Evolutionary conservation across 78 protist species (phyloP).

Genomic region (Dictyostelium firmibasis): DNA sequence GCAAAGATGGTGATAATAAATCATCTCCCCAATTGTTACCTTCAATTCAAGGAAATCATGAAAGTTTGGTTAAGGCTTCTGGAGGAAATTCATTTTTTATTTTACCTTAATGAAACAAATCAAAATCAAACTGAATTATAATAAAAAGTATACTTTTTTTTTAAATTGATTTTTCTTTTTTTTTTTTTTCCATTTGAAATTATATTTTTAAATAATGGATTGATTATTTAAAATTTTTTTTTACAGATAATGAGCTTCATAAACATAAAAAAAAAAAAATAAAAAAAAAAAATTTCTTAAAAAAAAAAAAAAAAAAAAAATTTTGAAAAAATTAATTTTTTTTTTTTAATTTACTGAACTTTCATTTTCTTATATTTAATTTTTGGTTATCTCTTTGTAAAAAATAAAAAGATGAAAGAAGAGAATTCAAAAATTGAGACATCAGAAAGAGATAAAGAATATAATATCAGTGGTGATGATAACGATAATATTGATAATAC

Average conservation of each 20-base stretch:
- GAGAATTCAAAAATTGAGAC: neutral
- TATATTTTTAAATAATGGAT: too few relatives aligned
- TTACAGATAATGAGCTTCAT: too few relatives aligned
- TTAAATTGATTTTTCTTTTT: neutral
- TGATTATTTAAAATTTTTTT: too few relatives aligned
- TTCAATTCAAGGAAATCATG: neutral
- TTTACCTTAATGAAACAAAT: neutral
- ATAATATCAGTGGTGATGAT: too few relatives aligned
- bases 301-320: too few relatives aligned
- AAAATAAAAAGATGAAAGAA: neutral
- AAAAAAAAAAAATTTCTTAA: too few relatives aligned
- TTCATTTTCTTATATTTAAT: too few relatives aligned
- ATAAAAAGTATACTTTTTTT: neutral
- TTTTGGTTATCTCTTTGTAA: too few relatives aligned
- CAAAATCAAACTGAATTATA: neutral
- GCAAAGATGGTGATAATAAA: slow-evolving; percentile 53
- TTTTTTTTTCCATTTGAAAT: neutral
- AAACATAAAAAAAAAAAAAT: too few relatives aligned
- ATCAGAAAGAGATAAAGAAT: neutral
- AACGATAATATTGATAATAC: neutral
- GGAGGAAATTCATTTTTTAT: slow-evolving; percentile 53
- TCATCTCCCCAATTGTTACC: neutral
- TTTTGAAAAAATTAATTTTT: too few relatives aligned
- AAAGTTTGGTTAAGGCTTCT: neutral
- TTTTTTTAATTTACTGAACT: too few relatives aligned